Conservation (phyloP, 2,329 filamentous ascomycete genomes). For the Hypoxylon sp. region DNA sequence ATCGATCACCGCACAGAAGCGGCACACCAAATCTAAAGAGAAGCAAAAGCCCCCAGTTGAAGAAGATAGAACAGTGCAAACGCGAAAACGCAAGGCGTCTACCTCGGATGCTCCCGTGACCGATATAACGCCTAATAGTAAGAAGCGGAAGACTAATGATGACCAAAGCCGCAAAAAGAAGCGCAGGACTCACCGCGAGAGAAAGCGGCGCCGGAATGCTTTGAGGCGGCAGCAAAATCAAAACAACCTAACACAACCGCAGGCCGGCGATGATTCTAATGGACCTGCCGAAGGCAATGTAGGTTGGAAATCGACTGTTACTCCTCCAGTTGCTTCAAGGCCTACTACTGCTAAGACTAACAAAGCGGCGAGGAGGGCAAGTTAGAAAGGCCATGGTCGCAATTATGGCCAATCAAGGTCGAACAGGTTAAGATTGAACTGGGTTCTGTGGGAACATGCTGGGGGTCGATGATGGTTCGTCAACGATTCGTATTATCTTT, state of each 20-base stretch:
- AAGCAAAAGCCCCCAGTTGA: not conserved
- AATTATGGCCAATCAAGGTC: not conserved
- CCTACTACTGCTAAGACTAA: constrained; percentile 6
- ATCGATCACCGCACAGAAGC: not conserved
- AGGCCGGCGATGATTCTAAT: not conserved
- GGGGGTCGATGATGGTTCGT: not conserved
- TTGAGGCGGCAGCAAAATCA: not conserved
- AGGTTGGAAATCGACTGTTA: not conserved
- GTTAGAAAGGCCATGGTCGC: not conserved
- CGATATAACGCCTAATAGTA: not conserved
- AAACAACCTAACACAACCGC: not conserved
- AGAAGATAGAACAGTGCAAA: too few species aligned
- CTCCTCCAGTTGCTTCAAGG: constrained; percentile 3
- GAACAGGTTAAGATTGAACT: not conserved
- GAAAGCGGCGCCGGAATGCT: constrained; percentile 1
- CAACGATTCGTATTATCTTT: not conserved
- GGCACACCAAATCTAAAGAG: not conserved
- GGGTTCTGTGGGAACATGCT: not conserved
- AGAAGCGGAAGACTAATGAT: constrained; percentile 17
- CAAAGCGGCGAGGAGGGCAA: too few species aligned
- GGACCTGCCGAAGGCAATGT: not conserved
- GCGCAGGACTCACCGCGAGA: not conserved
- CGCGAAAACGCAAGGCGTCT: constrained; percentile 12
- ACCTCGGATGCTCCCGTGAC: not conserved
- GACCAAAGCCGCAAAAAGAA: not conserved